Base-by-base conservation (phyloP, 768 basidiomycete genomes). In the Xerocomellus amylosporus region DNA sequence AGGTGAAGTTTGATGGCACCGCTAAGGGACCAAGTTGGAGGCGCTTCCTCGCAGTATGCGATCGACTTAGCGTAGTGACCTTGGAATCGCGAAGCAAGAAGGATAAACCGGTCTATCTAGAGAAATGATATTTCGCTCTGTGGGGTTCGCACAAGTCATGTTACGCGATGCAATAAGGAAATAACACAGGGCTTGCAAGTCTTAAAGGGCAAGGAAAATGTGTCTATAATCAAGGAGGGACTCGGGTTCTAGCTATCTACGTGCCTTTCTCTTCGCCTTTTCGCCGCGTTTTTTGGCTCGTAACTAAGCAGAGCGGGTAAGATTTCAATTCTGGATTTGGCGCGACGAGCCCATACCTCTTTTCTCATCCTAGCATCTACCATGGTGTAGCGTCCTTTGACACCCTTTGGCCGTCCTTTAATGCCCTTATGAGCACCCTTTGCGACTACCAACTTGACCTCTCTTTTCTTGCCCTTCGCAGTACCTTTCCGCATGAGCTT, bases 301-400 rank as follows among this genome's bases (percentile, higher is more conserved):
- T n/a, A 90, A 72, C 90, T 96, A 61, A 45, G 28, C 34, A 55
- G 36, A 37, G 0, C 49, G 22, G 22, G 48, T 48, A 31, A 59
- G 49, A 60, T n/a, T 34, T 42, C 7, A 51, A 34, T 19, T 39
- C 33, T 14, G 13, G 44, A 48, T 39, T 36, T 17, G 33, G 13
- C 6, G 20, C 1, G 17, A 22, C 9, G 5, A 9, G 17, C 22
- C 28, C 42, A 34, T 40, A 89, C 90, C 82, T 93, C 91, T 81
- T 95, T 97, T 72, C 81, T 90, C 88, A 94, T 93, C 60, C 95
- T 78, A 5, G 92, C 75, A 72, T 97, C 95, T 1, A 96, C 93
- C 92, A 97, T 97, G 37, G 86, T 76, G 72, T 97, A 98, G 45
- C 90, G 82, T 31, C 96, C 97, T 74, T 97, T 98, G 55, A 98